Evolutionary conservation across 345 rosid genomes (phyloP), one percentile per base, ranked within the genome.

Genomic region (Camelina hispida): DNA sequence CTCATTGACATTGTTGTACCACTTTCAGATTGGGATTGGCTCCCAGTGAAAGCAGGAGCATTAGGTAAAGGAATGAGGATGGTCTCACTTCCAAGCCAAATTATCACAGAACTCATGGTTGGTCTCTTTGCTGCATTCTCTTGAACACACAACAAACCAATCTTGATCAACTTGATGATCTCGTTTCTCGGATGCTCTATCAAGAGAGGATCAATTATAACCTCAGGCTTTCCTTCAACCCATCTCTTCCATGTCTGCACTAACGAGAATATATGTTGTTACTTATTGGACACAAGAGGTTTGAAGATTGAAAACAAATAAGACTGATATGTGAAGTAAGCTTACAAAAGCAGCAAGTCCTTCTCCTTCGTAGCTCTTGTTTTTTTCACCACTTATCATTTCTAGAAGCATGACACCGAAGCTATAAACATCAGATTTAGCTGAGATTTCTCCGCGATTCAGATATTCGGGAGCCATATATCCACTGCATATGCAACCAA

Each of bases 391-490:
- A 58, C 43, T 66, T 66, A 66, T 66, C 3, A 74, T 74, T n/a
- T 74, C 78, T 34, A 73, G 51, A 44, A 83, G 73, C 66, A 87
- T 62, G 14, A 85, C 72, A 2, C 88, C 85, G 0, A 79, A 87
- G 86, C 88, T 77, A 66, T 76, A 85, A 20, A 83, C 80, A 11
- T 85, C 83, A 5, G 80, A 79, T 46, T 80, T 87, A 15, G 71
- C 71, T 64, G 88, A 87, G 66, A 87, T 76, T 9, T 63, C 76
- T 5, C 87, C 88, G 0, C 65, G 70, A 55, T 64, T 72, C 4
- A 42, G 25, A n/a, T 85, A 85, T 53, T 85, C 88, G 0, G 84
- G 87, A 63, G 86, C 88, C 84, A 85, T 87, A 43, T 83, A 85
- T 13, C 91, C 87, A 51, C 87, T 85, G 30, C 69, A 67, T 15